phyloP scores from a whole-genome alignment of 2,329 filamentous ascomycete genomes.

The Neurospora crassa region DNA sequence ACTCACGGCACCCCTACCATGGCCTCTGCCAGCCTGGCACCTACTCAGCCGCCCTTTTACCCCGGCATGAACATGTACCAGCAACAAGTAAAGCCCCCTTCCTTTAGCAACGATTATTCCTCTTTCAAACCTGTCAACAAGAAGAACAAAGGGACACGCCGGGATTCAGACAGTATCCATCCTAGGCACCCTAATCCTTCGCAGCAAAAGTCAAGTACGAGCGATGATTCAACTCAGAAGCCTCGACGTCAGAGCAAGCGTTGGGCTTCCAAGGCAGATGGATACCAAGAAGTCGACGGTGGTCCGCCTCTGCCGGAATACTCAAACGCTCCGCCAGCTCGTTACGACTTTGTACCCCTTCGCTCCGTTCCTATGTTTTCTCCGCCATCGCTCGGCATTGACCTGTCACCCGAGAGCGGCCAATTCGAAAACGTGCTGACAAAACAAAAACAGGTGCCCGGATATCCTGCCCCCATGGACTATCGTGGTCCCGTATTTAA shows the following conservation, averaged over 20 bases:
- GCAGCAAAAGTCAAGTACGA: slow-evolving; percentile 22
- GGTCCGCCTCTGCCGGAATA: slow-evolving; percentile 14
- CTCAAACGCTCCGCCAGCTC: slow-evolving; percentile 13
- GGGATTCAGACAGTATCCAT: slow-evolving; percentile 37
- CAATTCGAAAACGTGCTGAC: slow-evolving; percentile 69
- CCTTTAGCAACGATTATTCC: slow-evolving; percentile 29
- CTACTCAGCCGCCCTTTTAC: slow-evolving; percentile 52
- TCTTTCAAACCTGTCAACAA: slow-evolving; percentile 26
- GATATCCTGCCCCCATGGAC: slow-evolving; percentile 17
- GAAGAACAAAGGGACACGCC: slow-evolving; percentile 37
- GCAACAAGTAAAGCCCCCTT: slow-evolving; percentile 50
- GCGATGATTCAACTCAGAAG: slow-evolving; percentile 26
- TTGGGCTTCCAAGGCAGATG: slow-evolving; percentile 24
- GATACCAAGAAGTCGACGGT: slow-evolving; percentile 17
- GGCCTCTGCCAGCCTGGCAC: slow-evolving; percentile 54
- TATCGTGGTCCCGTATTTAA: slow-evolving; percentile 5
- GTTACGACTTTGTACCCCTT: slow-evolving; percentile 19
- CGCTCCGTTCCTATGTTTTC: slow-evolving; percentile 21
- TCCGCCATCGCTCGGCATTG: slow-evolving; percentile 28
- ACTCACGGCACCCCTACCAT: slow-evolving; percentile 57
- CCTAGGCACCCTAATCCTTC: slow-evolving; percentile 28
- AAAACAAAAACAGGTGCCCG: slow-evolving; percentile 48
- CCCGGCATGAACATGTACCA: slow-evolving; percentile 42
- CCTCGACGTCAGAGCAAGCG: slow-evolving; percentile 37
- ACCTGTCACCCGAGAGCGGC: slow-evolving; percentile 60